Evolutionary conservation across 805 yeast genomes (phyloP), one percentile per base, ranked within the genome.

Genomic region (Saturnispora galanensis): DNA sequence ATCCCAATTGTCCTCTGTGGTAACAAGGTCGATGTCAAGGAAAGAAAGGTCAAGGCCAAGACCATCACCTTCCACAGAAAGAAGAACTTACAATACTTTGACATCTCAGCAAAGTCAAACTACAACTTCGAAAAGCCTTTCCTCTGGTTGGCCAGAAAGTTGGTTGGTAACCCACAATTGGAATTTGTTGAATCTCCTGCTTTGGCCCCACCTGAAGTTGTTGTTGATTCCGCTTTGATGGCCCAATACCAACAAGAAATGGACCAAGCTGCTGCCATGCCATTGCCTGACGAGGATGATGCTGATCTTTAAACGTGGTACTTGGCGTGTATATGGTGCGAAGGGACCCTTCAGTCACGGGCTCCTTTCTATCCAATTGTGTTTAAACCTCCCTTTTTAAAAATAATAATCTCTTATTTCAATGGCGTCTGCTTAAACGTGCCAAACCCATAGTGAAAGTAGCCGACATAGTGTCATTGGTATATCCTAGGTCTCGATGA

Each of bases 31-130:
- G 99, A 93, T 69, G 98, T 93, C 58, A 93, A 93, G 79, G 99
- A 93, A 77, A 85, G 99, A 73, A 93, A 93, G 75, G 99, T 93
- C 64, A 93, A 93, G 80, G 99, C 99, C 60, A 93, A 93, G 80
- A 86, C 97, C 66, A 93, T 93, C 76, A 93, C 99, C 58, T 93
- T 93, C 96, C 99, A 93, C 87, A 85, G 99, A 81, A 93, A 93
- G 94, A 93, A 93, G 82, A 93, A 93, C 77, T 79, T 93, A 70
- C 99, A 93, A 75, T 93, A 93, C 77, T 93, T 93, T 76, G 99
- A 93, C 72, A 93, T 93, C 67, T 90, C 97, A 50, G 99, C 99
- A 69, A 93, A 93, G 76, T 93, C 98, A 55, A 93, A 93, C 79
- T 93, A 93, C 78, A 94, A 93, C 79, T 93, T 93, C 63, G 99